Conservation (phyloP, 305 asterid species). For the Striga hermonthica region DNA sequence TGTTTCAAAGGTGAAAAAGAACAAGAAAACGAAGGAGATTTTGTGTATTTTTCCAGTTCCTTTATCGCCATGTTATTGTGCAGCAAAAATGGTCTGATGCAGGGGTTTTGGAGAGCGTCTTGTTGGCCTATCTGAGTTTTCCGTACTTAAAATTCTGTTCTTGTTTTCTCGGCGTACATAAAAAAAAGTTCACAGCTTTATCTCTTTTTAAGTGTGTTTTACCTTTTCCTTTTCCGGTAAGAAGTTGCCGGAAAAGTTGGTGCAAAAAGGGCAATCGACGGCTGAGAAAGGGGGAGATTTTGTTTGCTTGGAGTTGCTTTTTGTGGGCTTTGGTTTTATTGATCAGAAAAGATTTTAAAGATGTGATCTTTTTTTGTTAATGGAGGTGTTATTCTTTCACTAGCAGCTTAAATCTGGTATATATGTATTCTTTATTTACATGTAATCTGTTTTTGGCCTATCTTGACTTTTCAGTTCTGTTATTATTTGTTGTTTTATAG, state of each 20-base stretch:
- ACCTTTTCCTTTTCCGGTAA: slow-evolving; percentile 1
- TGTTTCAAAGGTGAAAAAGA: neutral
- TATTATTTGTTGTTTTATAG: neutral
- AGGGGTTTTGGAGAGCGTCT: slow-evolving; percentile 79
- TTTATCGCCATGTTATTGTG: slow-evolving; percentile 51
- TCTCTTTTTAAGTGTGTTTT: neutral
- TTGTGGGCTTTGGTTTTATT: slow-evolving; percentile 31
- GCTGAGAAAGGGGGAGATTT: slow-evolving; percentile 24
- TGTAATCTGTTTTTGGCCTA: neutral
- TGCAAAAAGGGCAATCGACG: neutral
- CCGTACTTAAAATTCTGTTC: slow-evolving; percentile 33
- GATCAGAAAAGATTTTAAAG: slow-evolving; percentile 29
- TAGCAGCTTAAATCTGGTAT: slow-evolving; percentile 28
- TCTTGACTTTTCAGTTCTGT: neutral
- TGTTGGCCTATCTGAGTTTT: slow-evolving; percentile 74
- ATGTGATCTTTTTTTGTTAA: slow-evolving; percentile 11
- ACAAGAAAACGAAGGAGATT: neutral
- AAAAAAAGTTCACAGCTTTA: too few relatives aligned
- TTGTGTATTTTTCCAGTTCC: neutral
- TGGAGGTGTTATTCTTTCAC: neutral
- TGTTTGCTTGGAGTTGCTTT: slow-evolving; percentile 24
- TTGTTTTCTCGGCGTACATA: neutral
- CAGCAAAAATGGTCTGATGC: slow-evolving; percentile 59
- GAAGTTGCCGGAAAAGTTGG: neutral
- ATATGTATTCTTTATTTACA: neutral